Base-by-base conservation (phyloP, 2,329 filamentous ascomycete genomes). In the Botrytis byssoidea region DNA sequence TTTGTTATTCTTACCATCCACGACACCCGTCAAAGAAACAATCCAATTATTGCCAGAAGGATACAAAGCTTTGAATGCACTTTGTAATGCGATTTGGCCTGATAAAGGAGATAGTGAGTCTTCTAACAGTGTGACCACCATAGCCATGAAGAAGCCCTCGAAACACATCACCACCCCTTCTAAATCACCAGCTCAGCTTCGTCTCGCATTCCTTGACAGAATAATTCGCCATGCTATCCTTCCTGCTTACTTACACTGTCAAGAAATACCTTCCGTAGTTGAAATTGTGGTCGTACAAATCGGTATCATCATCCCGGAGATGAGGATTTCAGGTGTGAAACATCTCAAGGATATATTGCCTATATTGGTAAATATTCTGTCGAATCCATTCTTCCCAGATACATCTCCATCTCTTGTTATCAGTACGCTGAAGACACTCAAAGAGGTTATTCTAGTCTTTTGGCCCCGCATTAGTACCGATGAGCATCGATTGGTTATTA, bases 11-110 rank as follows among this genome's bases (percentile, higher is more conserved):
- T 85, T 97, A 9, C 95, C 95, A 0, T 89, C 87, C 20, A 84
- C 97, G 60, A 97, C 93, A 0, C 90, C 92, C 0, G 91, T 93
- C 78, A 80, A 86, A 0, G 92, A 96, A 73, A 92, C 92, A 6
- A 79, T 92, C 2, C 79, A 80, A 1, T 83, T 98, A 4, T 86
- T 97, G 1, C 79, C 82, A 9, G 85, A 86, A 10, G 89, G 92
- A 0, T 97, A 94, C 76, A 85, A 87, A 12, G 90, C 90, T 2
- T 84, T 97, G 4, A 83, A 92, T 29, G 83, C 83, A 0, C 85
- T 97, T 9, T 81, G 85, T 6, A 74, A 76, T 64, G 72, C 74
- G 1, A 76, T 74, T 32, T 81, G 74, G 48, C 37, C 73, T 72
- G 22, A 74, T 60, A 37, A 75, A 69, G 70, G 69, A 37, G 71